Percentiles rank a stretch among this genome's conserved stretches.
phyloP scores from a whole-genome alignment of 352 stramenopile species.

The Pythium dissotocum region DNA sequence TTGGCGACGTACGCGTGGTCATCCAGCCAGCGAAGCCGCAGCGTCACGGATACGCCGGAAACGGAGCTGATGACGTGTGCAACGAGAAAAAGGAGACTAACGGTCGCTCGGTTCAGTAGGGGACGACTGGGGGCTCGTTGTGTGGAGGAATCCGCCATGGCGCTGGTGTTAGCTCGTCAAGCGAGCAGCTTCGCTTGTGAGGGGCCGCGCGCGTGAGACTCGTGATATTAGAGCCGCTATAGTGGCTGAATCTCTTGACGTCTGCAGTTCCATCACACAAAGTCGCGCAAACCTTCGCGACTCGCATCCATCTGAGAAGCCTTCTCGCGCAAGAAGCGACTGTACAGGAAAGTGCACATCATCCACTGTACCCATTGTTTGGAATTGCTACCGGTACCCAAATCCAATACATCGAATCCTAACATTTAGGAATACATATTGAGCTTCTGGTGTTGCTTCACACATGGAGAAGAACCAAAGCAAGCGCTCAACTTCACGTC shows the following conservation, averaged over 20 bases:
- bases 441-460: too few species aligned
- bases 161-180: too few species aligned
- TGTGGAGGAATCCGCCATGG: background rate
- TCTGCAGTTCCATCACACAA: background rate
- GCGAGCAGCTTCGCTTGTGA: too few species aligned
- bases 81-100: background rate
- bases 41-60: background rate
- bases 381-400: background rate
- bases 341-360: background rate
- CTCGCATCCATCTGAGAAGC: too few species aligned
- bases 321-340: too few species aligned
- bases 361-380: background rate
- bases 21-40: constrained; percentile 17
- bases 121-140: background rate
- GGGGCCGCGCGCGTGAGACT: too few species aligned
- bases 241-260: background rate
- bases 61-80: background rate
- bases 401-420: background rate
- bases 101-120: background rate
- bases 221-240: too few species aligned
- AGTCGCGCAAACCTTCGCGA: background rate
- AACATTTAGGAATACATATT: background rate
- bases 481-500: too few species aligned
- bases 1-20: constrained; percentile 15
- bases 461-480: too few species aligned